Evolutionary conservation across 2,329 filamentous ascomycete genomes (phyloP), one percentile per base, ranked within the genome.

Genomic region (Aureobasidium melanogenum): DNA sequence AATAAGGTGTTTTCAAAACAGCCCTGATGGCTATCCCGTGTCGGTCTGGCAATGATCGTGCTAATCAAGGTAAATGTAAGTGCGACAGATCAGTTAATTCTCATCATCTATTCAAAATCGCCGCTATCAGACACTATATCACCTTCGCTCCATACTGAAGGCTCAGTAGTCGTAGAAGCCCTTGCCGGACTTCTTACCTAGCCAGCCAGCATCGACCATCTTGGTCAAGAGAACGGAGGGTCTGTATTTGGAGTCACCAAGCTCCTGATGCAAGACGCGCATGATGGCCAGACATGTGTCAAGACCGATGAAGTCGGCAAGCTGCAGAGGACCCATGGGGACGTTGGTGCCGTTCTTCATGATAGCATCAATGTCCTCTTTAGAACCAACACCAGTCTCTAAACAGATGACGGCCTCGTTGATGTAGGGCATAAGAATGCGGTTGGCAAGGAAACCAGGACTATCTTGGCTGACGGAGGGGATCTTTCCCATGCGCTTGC

Each of bases 321-420:
- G 77, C 69, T 91, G 87, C 66, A 99, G 80, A 10, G 94, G 94
- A 0, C 94, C 94, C 94, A 99, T 99, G 26, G 94, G 94, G 43
- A 99, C 94, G 71, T 96, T 96, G 24, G 94, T 99, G 50, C 94
- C 94, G 69, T 97, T 97, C 83, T 96, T 97, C 94, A 99, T 99
- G 69, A 99, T 99, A 66, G 83, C 87, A 72, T 99, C 94, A 66
- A 99, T 99, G 65, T 93, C 89, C 70, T 97, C 92, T 67, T 89
- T 88, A 65, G 84, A 83, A 19, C 94, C 94, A 0, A 99, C 86
- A 3, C 90, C 89, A 0, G 94, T 97, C 77, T 99, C 94, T 15
- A 99, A 80, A 75, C 94, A 99, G 66, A 96, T 93, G 67, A 99
- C 82, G 9, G 95, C 94, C 77, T 99, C 94, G 73, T 99, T 99